Evolutionary conservation across 2,329 filamentous ascomycete species (phyloP).

Genomic region (Colletotrichum simmondsii): DNA sequence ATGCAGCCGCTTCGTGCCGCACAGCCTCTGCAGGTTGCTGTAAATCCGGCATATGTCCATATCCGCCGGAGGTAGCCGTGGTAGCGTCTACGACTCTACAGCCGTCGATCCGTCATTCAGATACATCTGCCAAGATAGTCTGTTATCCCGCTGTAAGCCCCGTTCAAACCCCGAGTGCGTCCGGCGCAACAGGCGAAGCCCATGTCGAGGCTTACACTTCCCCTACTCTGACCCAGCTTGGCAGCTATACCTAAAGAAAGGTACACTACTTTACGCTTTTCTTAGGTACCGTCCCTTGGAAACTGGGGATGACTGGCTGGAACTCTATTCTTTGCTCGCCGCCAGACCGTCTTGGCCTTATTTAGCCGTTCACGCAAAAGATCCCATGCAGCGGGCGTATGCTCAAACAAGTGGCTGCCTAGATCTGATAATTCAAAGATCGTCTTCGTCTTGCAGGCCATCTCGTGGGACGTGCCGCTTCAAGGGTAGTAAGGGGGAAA

Average conservation of each 20-base stretch:
- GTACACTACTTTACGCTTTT: background rate
- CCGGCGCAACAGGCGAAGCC: constrained; percentile 6
- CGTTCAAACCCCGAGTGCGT: background rate
- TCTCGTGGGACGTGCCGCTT: constrained; percentile 1
- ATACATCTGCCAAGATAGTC: constrained; percentile 5
- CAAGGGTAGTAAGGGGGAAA: constrained; percentile 4
- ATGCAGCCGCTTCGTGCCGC: background rate
- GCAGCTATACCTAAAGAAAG: background rate
- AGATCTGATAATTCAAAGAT: background rate
- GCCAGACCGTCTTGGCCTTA: constrained; percentile 12
- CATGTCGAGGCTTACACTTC: constrained; percentile 11
- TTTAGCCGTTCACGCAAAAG: constrained; percentile 9
- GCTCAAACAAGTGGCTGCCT: background rate
- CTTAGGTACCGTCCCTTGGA: background rate
- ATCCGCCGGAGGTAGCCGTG: constrained; percentile 13
- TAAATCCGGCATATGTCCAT: background rate
- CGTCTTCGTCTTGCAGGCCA: background rate
- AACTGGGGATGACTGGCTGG: constrained; percentile 12
- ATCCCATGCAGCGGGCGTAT: background rate
- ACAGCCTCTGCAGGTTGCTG: background rate
- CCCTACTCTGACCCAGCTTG: background rate
- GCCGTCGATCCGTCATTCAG: background rate
- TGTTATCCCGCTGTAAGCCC: background rate
- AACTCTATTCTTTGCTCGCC: background rate
- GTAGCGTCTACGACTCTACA: background rate